Percentiles rank a stretch among this genome's conserved stretches.
These are phyloP conservation scores for Chaetomiaceae sp. DNA, from an alignment of 2,329 filamentous ascomycete species.

Conservation along the genomic window DNA sequence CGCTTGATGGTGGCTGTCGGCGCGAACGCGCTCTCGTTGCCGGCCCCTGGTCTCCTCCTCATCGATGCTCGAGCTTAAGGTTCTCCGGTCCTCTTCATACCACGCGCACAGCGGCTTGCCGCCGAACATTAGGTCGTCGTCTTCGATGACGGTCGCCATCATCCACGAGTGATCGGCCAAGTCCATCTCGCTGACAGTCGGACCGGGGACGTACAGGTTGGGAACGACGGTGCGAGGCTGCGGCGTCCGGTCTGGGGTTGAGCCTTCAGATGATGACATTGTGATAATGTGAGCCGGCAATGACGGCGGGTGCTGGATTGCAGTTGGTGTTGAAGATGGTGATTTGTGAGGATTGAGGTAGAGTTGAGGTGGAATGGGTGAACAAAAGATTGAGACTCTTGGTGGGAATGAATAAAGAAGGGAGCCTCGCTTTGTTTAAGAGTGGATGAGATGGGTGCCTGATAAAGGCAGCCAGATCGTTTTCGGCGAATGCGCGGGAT, in stretches of 20 bases:
- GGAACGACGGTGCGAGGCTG: conserved; percentile 23
- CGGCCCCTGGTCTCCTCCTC: conserved; percentile 41
- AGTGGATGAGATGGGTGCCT: conserved; percentile 5
- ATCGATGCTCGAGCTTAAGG: conserved; percentile 36
- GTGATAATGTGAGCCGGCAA: background rate
- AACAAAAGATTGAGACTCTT: background rate
- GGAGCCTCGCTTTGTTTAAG: conserved; percentile 7
- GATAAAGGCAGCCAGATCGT: conserved; percentile 13
- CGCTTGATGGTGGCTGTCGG: conserved; percentile 31
- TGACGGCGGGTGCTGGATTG: background rate
- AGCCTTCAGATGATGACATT: conserved; percentile 27
- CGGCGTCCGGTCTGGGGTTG: conserved; percentile 16
- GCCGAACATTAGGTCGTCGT: conserved; percentile 58
- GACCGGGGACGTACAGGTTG: conserved; percentile 22
- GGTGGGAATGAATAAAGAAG: background rate
- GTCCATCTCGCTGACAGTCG: conserved; percentile 21
- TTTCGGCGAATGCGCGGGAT: conserved; percentile 13
- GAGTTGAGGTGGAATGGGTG: background rate
- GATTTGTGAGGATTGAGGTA: background rate
- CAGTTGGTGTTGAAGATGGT: background rate
- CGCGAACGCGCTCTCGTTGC: conserved; percentile 31
- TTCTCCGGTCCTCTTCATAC: conserved; percentile 56
- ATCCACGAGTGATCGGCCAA: conserved; percentile 41
- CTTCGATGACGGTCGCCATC: conserved; percentile 54
- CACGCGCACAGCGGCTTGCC: conserved; percentile 56